Conservation (phyloP, 176 grass and related monocot genomes). For the Secale cereale region DNA sequence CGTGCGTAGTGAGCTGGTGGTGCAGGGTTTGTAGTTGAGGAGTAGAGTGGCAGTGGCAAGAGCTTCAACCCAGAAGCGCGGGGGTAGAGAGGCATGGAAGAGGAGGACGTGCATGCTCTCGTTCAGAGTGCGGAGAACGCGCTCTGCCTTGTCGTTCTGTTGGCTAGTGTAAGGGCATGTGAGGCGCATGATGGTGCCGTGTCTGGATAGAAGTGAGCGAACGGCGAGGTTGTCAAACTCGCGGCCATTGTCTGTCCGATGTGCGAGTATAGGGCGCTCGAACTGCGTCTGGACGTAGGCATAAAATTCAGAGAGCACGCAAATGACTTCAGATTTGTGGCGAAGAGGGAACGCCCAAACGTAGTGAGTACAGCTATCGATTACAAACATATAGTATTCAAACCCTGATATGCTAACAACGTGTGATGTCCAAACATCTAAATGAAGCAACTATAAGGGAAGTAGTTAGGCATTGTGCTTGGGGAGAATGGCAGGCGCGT, state of each 20-base stretch:
- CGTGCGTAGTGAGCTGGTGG: no score
- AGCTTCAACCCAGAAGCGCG: background rate
- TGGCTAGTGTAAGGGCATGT: background rate
- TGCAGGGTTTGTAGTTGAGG: no score
- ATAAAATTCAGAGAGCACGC: background rate
- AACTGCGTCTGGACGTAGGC: no score
- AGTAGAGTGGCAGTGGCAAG: background rate
- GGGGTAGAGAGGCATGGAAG: background rate
- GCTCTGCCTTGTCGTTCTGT: background rate
- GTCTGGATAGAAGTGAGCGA: no score
- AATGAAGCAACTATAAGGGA: background rate
- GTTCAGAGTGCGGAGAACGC: background rate
- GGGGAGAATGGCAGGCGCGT: no score
- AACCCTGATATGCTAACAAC: background rate
- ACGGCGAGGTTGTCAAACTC: no score
- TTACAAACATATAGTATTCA: background rate
- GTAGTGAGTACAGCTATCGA: background rate
- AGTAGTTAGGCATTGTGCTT: background rate
- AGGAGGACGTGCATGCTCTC: background rate
- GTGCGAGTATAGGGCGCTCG: no score
- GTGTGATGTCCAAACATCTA: background rate
- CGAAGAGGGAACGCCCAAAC: background rate
- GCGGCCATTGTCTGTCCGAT: no score
- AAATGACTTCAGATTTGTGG: background rate
- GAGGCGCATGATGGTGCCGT: no score